phyloP scores from a whole-genome alignment of 2,329 filamentous ascomycete species.

The Penicillium sp. region DNA sequence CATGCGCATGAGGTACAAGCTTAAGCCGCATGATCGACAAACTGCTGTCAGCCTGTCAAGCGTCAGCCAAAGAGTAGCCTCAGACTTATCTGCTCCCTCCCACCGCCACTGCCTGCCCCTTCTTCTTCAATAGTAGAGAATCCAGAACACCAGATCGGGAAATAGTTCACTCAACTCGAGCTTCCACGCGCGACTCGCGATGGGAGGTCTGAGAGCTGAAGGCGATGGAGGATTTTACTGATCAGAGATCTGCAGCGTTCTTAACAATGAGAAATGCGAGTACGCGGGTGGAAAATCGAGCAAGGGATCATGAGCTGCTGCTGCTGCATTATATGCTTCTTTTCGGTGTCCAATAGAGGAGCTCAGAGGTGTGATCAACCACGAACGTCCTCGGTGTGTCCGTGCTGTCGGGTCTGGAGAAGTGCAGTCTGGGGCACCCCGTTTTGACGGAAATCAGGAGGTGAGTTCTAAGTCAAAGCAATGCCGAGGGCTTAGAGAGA shows the following conservation, averaged over 20 bases:
- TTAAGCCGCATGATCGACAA: constrained; percentile 15
- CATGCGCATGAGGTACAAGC: neutral
- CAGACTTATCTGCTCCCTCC: neutral
- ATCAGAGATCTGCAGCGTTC: constrained; percentile 7
- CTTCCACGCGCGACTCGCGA: neutral
- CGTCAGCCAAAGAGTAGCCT: neutral
- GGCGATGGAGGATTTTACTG: neutral
- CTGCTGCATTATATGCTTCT: neutral
- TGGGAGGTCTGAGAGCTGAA: neutral
- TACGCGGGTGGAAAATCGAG: neutral
- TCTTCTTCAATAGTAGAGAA: neutral
- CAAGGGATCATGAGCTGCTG: neutral
- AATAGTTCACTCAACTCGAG: neutral
- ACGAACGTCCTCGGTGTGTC: neutral
- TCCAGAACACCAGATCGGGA: neutral
- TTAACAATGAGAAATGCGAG: neutral
- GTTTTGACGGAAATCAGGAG: neutral
- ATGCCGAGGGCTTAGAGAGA: neutral
- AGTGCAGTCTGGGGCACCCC: constrained; percentile 1
- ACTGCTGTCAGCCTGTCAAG: constrained; percentile 3
- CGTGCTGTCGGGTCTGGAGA: constrained; percentile 8
- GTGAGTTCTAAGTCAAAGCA: neutral
- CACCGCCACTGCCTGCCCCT: neutral
- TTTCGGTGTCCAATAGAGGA: neutral
- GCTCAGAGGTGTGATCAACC: neutral